Conservation (phyloP, 768 basidiomycete species). For the Amanita polypyramis region DNA sequence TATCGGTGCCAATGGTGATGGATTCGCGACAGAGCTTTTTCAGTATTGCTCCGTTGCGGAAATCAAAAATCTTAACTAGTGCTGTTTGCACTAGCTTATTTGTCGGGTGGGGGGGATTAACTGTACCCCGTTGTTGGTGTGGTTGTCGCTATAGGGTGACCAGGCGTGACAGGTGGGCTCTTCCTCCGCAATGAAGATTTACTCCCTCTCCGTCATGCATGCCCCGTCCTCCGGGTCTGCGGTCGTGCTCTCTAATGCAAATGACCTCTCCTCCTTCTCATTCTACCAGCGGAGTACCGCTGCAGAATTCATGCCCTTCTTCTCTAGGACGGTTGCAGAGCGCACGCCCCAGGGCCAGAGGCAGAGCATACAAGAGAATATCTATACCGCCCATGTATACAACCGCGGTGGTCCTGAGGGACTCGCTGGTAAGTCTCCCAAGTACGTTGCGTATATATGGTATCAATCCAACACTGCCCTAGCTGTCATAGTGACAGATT, state of each 20-base stretch:
- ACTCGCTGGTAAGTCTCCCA: conserved; percentile 55
- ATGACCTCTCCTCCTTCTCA: conserved; percentile 82
- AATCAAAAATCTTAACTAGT: too few relatives aligned
- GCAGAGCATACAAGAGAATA: conserved; percentile 91
- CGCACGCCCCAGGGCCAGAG: conserved; percentile 81
- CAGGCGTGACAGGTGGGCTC: too few relatives aligned
- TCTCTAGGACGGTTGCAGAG: conserved; percentile 86
- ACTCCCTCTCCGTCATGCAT: conserved; percentile 63
- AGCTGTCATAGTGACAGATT: conserved; percentile 91
- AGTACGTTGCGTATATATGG: not conserved
- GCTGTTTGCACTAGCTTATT: too few relatives aligned
- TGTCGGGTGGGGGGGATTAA: too few relatives aligned
- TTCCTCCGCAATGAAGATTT: conserved; percentile 65
- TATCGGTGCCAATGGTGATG: too few relatives aligned
- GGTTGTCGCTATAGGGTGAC: too few relatives aligned
- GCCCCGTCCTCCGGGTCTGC: conserved; percentile 54
- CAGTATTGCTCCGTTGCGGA: too few relatives aligned
- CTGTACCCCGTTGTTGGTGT: too few relatives aligned
- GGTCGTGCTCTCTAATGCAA: conserved; percentile 55
- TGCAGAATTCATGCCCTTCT: conserved; percentile 89
- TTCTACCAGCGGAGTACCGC: conserved; percentile 90
- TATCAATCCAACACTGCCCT: conserved; percentile 9
- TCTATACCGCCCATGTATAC: conserved; percentile 89
- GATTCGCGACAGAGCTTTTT: too few relatives aligned
- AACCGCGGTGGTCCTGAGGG: conserved; percentile 81